Evolutionary conservation across 176 grass and related monocot species (phyloP).

Genomic region (Bromus sterilis): DNA sequence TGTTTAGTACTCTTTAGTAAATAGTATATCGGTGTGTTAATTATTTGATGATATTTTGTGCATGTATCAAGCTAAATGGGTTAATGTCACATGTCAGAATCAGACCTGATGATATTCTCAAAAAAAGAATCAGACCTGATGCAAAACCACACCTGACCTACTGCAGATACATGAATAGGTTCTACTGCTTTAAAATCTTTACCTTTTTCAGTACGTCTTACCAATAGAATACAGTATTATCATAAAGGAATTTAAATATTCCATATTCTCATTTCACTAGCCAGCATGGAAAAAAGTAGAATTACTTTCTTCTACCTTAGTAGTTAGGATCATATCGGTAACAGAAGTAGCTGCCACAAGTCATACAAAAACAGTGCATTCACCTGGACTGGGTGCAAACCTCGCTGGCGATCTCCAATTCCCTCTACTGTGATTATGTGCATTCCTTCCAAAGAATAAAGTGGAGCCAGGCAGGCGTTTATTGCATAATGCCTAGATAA

Average conservation of each 20-base stretch:
- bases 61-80: neutral
- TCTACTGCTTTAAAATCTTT: neutral
- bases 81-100: neutral
- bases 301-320: neutral
- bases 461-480: conserved; percentile 91
- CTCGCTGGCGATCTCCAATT: conserved; percentile 63
- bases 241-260: neutral
- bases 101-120: neutral
- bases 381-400: conserved; percentile 95
- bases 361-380: conserved; percentile 23
- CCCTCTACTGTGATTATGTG: conserved; percentile 97
- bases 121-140: neutral
- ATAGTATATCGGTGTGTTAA: neutral
- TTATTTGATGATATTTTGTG: neutral
- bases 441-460: conserved; percentile 97
- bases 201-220: neutral
- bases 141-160: neutral
- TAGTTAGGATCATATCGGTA: conserved; percentile 13
- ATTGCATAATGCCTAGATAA: conserved; percentile 87
- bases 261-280: neutral
- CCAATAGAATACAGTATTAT: neutral
- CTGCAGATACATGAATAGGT: neutral
- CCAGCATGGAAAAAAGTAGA: neutral
- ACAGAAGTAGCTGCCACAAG: neutral
- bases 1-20: neutral